Evolutionary conservation across 768 basidiomycete genomes (phyloP).

Genomic region (Mycena rebaudengoi): DNA sequence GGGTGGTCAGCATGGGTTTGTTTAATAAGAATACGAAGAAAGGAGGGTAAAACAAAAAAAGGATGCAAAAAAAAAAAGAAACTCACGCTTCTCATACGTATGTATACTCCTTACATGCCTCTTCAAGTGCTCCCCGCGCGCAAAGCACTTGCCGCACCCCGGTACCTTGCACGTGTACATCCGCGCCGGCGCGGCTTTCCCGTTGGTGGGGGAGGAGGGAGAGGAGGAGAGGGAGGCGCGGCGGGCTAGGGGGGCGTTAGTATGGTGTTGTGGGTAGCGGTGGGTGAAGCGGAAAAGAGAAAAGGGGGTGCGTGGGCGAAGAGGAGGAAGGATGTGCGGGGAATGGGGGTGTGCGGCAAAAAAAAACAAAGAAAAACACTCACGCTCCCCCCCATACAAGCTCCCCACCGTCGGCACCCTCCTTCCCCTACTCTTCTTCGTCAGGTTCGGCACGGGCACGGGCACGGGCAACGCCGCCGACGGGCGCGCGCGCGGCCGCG

Average conservation of each 20-base stretch:
- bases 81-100: slow-evolving; percentile 85
- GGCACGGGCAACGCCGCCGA: slow-evolving; percentile 48
- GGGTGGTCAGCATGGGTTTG: too few species aligned
- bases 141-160: slow-evolving; percentile 83
- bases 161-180: slow-evolving; percentile 72
- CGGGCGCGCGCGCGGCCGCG: slow-evolving; percentile 30
- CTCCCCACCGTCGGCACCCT: slow-evolving; percentile 52
- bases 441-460: slow-evolving; percentile 55
- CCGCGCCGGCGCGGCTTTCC: slow-evolving; percentile 38
- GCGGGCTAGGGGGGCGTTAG: slow-evolving; percentile 19
- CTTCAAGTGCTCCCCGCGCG: slow-evolving; percentile 82
- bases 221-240: too few species aligned
- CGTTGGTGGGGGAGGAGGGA: not conserved
- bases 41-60: not conserved
- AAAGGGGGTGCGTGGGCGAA: not conserved
- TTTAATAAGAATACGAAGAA: too few species aligned
- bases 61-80: not conserved
- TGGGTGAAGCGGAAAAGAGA: too few species aligned
- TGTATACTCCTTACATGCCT: slow-evolving; percentile 84
- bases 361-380: not conserved
- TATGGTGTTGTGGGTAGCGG: too few species aligned
- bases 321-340: not conserved
- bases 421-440: slow-evolving; percentile 58
- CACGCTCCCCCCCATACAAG: slow-evolving; percentile 15
- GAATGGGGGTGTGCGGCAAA: not conserved